These are phyloP conservation scores for Lodderomyces margitis DNA, from an alignment of 1,139 yeast genomes.

Conservation along the genomic window DNA sequence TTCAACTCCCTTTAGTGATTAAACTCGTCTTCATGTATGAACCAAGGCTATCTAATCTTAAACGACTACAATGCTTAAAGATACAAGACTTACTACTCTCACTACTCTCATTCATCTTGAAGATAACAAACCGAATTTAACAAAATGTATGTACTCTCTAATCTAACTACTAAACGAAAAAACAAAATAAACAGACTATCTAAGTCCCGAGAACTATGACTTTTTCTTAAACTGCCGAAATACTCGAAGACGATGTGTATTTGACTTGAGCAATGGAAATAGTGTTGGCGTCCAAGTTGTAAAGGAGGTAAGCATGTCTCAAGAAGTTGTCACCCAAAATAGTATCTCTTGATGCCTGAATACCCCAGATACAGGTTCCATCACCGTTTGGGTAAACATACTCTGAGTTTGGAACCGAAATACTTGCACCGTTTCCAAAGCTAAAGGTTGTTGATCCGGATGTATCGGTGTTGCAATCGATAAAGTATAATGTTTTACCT, in stretches of 20 bases:
- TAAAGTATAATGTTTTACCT: neutral
- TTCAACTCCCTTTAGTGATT: too few relatives aligned
- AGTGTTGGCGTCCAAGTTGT: constrained; percentile 24
- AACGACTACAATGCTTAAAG: too few relatives aligned
- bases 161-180: too few relatives aligned
- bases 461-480: constrained; percentile 5
- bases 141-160: too few relatives aligned
- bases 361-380: constrained; percentile 10
- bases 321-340: constrained; percentile 31
- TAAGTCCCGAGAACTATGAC: too few relatives aligned
- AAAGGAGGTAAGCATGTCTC: constrained; percentile 29
- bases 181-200: too few relatives aligned
- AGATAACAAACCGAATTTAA: too few relatives aligned
- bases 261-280: constrained; percentile 28
- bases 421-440: constrained; percentile 9
- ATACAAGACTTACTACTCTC: too few relatives aligned
- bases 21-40: too few relatives aligned
- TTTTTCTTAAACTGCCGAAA: constrained; percentile 5
- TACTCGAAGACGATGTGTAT: constrained; percentile 15
- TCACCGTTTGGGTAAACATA: neutral
- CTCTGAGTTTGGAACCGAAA: constrained; percentile 7
- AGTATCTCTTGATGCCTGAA: constrained; percentile 3
- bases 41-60: too few relatives aligned
- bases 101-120: too few relatives aligned
- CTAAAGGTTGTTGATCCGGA: constrained; percentile 15